Base-by-base conservation (phyloP, 306 rosid species). In the Lithocarpus polystachyus region DNA sequence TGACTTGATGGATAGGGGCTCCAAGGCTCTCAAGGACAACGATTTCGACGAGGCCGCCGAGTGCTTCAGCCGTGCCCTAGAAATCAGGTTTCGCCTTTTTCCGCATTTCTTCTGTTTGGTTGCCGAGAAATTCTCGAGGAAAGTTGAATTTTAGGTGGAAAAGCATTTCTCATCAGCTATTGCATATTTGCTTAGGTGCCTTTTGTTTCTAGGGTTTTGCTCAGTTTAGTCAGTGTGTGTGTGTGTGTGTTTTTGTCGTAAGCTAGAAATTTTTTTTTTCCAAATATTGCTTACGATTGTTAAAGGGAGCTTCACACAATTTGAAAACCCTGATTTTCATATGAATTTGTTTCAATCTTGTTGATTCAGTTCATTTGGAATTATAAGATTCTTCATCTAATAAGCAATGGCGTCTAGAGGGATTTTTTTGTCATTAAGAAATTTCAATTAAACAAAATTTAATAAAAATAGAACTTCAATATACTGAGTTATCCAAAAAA, bases 11-110 rank as follows among this genome's bases (percentile, higher is more conserved):
- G 93, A 86, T 56, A 89, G 84, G 56, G 99, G 97, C 7, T 79
- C 84, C 78, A 57, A 79, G 72, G 97, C 99, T 45, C 84, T 93
- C 79, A 93, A 90, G 55, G 91, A 86, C 19, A 57, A 70, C 37
- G 98, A 95, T 90, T 90, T 71, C 78, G 75, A 12, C 35, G 97
- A 93, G 80, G 98, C 97, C 56, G 85, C 90, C 62, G 98, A 95
- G 31, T 93, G 84, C 88, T 95, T 85, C 76, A 95, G 98, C 90
- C 98, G 97, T 76, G 92, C 94, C 81, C 92, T 95, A 1, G 99
- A 95, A 82, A 95, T 92, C 85, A 93, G 97, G 99, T 95, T 89
- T 77, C 81, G 80, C 33, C 73, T 71, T 43, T 51, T 43, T 70
- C 2, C 43, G 0, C 45, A 0, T 18, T 18, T 17, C 17, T 72